Evolutionary conservation across 2,329 filamentous ascomycete species (phyloP).

Genomic region (Fusarium lateritium): DNA sequence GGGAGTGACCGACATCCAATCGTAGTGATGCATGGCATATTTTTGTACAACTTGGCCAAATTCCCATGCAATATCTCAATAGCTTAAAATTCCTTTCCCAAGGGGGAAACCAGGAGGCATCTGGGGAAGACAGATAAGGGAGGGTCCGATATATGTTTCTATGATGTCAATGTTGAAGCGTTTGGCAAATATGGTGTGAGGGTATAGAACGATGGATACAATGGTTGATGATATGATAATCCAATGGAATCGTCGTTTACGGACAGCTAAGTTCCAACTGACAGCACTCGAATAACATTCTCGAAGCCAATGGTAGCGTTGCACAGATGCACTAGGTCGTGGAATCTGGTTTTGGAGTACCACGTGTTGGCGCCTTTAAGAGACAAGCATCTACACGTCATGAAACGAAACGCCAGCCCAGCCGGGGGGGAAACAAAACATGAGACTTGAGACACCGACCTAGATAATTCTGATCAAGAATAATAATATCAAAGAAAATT

Average conservation of each 20-base stretch:
- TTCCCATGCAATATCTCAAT: conserved; percentile 4
- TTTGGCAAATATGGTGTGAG: not conserved
- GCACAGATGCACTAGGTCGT: not conserved
- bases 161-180: conserved; percentile 7
- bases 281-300: conserved; percentile 1
- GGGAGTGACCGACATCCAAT: conserved; percentile 10
- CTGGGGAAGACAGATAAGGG: not conserved
- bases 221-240: no score
- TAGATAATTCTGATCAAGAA: no score
- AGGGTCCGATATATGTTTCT: conserved; percentile 1
- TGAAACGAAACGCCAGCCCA: conserved; percentile 39
- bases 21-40: conserved; percentile 9
- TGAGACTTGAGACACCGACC: no score
- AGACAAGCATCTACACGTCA: conserved; percentile 40
- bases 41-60: conserved; percentile 7
- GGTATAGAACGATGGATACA: not conserved
- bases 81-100: not conserved
- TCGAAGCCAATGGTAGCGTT: conserved; percentile 7
- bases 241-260: not conserved
- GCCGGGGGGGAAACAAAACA: no score
- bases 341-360: conserved; percentile 15
- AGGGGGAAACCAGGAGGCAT: not conserved
- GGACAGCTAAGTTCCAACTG: not conserved
- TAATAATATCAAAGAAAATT: no score
- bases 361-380: conserved; percentile 37